Evolutionary conservation across 345 rosid genomes (phyloP), one percentile per base, ranked within the genome.

Genomic region (Pistacia integerrima): DNA sequence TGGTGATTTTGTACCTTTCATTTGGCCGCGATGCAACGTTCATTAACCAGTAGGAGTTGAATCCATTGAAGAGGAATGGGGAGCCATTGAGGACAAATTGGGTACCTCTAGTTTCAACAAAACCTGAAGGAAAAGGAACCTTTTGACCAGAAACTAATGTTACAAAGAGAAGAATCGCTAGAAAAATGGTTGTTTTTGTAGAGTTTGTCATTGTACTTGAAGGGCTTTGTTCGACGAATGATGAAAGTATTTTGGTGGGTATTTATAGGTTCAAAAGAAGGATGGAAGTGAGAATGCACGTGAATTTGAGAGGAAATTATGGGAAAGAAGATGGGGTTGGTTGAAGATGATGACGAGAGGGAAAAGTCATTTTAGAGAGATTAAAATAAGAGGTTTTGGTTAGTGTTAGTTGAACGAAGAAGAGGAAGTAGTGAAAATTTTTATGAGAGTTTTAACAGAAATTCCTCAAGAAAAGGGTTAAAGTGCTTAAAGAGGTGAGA

Each of bases 11-110:
- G 58, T n/a, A 51, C 74, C 86, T 75, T 10, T 82, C 56, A 9
- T 62, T 70, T 0, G 82, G 81, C 57, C 67, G 77, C 0, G 77
- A 56, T 1, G 88, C 91, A 20, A 84, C 80, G 11, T 54, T 44
- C 88, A 81, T 85, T 83, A 88, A 69, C 91, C 91, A 85, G 56
- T 85, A 88, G 5, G 87, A 82, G 78, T 88, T 88, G 77, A 88
- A 88, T 13, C 87, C 89, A 56, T 88, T 88, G 75, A 84, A 84
- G 52, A 84, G 80, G 49, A 85, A 86, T 8, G 82, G 84, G 25
- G 83, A 67, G 5, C 84, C 86, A 3, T 84, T 81, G 4, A 80
- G 72, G 11, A 68, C 65, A 30, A 86, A 88, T 1, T 81, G 86
- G 17, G 78, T 74, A n/a, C 71, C 75, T 71, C 76, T 82, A 1